Conservation (phyloP, 1,284 basidiomycete genomes). For the Ceratobasidium sp. region DNA sequence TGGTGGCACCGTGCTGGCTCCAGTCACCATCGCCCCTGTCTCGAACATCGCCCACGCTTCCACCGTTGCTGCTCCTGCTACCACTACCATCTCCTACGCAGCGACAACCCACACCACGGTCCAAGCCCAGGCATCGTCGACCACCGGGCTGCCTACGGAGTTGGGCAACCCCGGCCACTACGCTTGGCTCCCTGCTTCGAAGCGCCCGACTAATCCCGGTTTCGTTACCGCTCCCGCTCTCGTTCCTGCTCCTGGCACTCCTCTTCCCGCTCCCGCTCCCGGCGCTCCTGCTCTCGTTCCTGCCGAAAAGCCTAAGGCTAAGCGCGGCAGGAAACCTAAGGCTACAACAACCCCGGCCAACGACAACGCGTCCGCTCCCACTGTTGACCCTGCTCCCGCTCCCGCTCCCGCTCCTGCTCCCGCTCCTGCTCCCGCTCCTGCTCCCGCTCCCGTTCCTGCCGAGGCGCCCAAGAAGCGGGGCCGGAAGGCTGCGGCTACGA, state of each 20-base stretch:
- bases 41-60: not conserved
- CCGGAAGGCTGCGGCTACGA: not conserved
- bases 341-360: too few relatives aligned
- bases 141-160: not conserved
- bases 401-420: too few relatives aligned
- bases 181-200: constrained; percentile 5
- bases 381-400: too few relatives aligned
- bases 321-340: too few relatives aligned
- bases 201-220: not conserved
- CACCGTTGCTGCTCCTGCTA: not conserved
- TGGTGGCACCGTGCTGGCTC: not conserved
- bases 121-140: constrained; percentile 1
- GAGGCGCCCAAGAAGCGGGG: not conserved
- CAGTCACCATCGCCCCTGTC: not conserved
- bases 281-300: too few relatives aligned
- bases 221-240: too few relatives aligned
- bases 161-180: not conserved
- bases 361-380: too few relatives aligned
- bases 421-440: not conserved
- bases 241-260: not conserved
- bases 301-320: too few relatives aligned
- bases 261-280: not conserved
- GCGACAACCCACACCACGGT: not conserved
- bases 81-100: not conserved
- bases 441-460: not conserved